Evolutionary conservation across 2,329 filamentous ascomycete genomes (phyloP), one percentile per base, ranked within the genome.

Genomic region (Xylaria sp.): DNA sequence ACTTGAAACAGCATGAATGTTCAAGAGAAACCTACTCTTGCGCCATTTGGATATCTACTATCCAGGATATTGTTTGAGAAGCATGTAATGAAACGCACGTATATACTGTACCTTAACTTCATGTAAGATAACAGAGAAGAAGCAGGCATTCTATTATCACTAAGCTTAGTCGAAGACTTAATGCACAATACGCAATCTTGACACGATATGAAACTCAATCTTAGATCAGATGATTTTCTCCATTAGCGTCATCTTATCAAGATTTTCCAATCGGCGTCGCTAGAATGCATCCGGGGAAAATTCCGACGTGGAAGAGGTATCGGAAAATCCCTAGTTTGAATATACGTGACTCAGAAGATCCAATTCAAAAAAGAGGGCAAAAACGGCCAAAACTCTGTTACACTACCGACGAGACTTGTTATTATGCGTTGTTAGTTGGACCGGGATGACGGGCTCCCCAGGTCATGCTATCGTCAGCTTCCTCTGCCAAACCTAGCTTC

Each of bases 201-300:
- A 65, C 60, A 58, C 51, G 20, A 25, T 34, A 39, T 18, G 41
- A 65, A 65, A 58, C 54, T 37, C 34, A n/a, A 63, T 58, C 63
- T 65, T 15, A 69, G 66, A 69, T 69, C 63, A 69, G 66, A 66
- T 65, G 57, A 66, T 66, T 48, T 44, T 55, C 50, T 37, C 58
- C 51, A 25, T 66, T 63, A 66, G 67, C n/a, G 48, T 50, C 54
- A 10, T 28, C 34, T 46, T n/a, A 56, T 63, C 44, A 54, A 62
- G 56, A 58, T 52, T 65, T 52, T 65, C 55, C 12, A 25, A 48
- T 25, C 44, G 41, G 48, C 28, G 13, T 34, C 25, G 41, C 23
- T 41, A 57, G 41, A 18, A 41, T 13, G 28, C 12, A 46, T 20
- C 39, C n/a, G 37, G 48, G 41, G 32, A 2, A n/a, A 39, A 32